Evolutionary conservation across 2,329 filamentous ascomycete genomes (phyloP).

Genomic region (Cordyceps javanica): DNA sequence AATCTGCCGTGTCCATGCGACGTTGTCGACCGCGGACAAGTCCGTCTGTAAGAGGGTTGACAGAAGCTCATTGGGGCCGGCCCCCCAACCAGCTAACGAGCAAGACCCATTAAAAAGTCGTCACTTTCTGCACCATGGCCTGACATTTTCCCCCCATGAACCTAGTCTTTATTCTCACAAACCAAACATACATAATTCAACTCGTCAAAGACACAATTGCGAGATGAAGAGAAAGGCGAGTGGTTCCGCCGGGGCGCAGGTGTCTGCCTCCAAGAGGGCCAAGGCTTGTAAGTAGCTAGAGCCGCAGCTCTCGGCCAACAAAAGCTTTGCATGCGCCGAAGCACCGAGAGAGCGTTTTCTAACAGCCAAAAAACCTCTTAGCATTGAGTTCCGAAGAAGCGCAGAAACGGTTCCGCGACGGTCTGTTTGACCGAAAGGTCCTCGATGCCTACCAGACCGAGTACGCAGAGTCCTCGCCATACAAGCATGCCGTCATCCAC

Average conservation of each 20-base stretch:
- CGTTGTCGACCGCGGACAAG: too few relatives aligned
- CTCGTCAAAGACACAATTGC: background rate
- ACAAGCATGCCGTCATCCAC: slow-evolving; percentile 89
- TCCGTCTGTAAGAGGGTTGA: background rate
- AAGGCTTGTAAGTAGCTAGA: slow-evolving; percentile 1
- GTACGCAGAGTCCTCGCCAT: slow-evolving; percentile 62
- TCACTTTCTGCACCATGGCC: slow-evolving; percentile 8
- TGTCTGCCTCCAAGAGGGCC: background rate
- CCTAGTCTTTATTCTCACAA: background rate
- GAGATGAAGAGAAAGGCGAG: slow-evolving; percentile 13
- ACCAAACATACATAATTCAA: background rate
- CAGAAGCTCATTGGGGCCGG: background rate
- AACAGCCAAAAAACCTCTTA: slow-evolving; percentile 22
- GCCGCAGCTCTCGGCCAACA: background rate
- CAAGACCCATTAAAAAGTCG: slow-evolving; percentile 11
- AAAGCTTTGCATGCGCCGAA: background rate
- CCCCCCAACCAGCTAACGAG: background rate
- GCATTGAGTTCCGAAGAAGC: slow-evolving; percentile 44
- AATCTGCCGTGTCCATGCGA: too few relatives aligned
- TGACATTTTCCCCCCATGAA: slow-evolving; percentile 5
- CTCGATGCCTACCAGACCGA: slow-evolving; percentile 53
- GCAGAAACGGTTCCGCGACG: slow-evolving; percentile 55
- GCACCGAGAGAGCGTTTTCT: background rate
- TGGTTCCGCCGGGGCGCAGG: background rate
- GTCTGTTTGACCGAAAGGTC: slow-evolving; percentile 56